A percentile compares a stretch with the other conserved stretches of the same genome.
These are phyloP conservation scores for Coelastrella sp. DNA, from an alignment of 139 green algal genomes.

Conservation along the genomic window DNA sequence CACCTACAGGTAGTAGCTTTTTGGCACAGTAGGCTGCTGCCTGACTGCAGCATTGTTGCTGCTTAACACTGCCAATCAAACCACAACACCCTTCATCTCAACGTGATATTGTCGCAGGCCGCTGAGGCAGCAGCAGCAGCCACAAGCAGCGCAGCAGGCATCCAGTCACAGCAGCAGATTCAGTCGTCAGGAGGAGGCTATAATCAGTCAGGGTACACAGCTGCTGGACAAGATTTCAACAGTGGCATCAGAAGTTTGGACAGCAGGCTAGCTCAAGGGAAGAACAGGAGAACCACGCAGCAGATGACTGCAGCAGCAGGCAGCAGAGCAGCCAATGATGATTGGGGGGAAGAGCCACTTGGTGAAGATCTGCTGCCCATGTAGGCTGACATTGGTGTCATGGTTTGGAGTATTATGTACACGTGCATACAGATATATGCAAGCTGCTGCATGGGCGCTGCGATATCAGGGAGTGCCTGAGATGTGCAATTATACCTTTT, in stretches of 20 bases:
- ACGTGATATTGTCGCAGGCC: not conserved
- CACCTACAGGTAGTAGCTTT: too few relatives aligned
- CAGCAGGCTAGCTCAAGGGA: conserved; percentile 1
- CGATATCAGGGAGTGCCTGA: too few relatives aligned
- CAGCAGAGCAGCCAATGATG: conserved; percentile 54
- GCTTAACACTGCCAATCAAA: too few relatives aligned
- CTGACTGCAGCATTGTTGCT: too few relatives aligned
- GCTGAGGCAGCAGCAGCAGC: conserved; percentile 27
- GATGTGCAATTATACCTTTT: too few relatives aligned
- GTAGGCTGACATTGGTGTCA: conserved; percentile 29
- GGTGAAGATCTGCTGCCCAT: conserved; percentile 79
- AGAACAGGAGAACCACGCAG: not conserved
- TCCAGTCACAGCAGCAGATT: conserved; percentile 10
- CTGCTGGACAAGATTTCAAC: not conserved
- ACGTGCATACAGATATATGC: too few relatives aligned
- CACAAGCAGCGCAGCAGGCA: not conserved
- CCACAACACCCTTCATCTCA: too few relatives aligned
- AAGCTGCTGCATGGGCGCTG: too few relatives aligned
- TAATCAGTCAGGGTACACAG: not conserved
- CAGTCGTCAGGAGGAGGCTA: not conserved
- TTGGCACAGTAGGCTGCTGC: too few relatives aligned
- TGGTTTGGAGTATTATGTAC: too few relatives aligned
- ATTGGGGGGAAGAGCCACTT: conserved; percentile 77
- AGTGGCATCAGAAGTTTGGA: conserved; percentile 38
- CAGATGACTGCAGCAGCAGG: conserved; percentile 60